Base-by-base conservation (phyloP, 495 filamentous ascomycete species). In the Trichocladium uniseriatum region DNA sequence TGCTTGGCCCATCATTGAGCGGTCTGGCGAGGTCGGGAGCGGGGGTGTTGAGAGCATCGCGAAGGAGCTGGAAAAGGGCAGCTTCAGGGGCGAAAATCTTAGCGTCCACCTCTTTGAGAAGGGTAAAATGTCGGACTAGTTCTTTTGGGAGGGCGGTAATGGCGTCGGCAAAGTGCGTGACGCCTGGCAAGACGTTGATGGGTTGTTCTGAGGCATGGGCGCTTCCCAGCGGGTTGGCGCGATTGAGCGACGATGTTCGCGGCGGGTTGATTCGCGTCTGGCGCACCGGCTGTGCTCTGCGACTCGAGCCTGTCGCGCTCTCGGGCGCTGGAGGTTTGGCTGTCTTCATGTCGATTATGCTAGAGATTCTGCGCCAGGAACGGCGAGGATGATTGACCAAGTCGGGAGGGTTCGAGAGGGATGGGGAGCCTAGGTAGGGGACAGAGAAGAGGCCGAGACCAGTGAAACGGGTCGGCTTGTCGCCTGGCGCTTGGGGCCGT, bases 71-170 rank as follows among this genome's bases (percentile, higher is more conserved):
- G 48, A 82, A 75, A 28, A 95, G 74, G 57, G 78, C 69, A 52
- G 83, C 79, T 66, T 88, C 83, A 3, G 84, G 81, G 18, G 79
- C 77, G 60, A 84, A 84, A 45, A 88, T 79, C 68, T 99, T 99
- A 42, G 92, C 91, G 70, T 99, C 94, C 28, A 96, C 92, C 65
- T 99, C 92, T 57, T 95, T 95, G 43, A 99, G 71, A 38, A 96
- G 76, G 6, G 89, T 92, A 60, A 94, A 95, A 64, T 99, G 91
- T 51, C 88, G 79, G 48, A 94, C 86, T 45, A 95, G 87, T 61
- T 99, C 92, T 62, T 88, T 86, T 7, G 92, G 92, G 5, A 99
- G 81, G 20, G 94, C 91, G 16, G 85, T 84, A 56, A 96, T 86
- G 39, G 89, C 81, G 66, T 97, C 89, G 48, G 90, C 84, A 66